Evolutionary conservation across 345 rosid genomes (phyloP), one percentile per base, ranked within the genome.

Genomic region (Eucalyptus victrix): DNA sequence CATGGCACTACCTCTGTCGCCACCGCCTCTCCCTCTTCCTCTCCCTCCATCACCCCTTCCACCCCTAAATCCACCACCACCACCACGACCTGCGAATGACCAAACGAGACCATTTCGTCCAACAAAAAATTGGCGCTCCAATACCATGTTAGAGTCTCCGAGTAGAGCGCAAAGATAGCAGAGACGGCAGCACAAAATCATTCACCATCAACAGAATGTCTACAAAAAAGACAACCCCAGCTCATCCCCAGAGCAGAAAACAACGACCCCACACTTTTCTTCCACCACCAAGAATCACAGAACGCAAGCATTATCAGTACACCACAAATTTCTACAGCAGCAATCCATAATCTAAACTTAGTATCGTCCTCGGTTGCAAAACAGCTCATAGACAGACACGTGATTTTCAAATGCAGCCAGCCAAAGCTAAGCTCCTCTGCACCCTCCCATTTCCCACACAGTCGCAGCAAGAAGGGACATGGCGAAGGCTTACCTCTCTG

Each of bases 1-100:
- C 90, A 88, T 90, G 24, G 87, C 93, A 89, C 95, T 87, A 16
- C 94, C 94, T 26, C 93, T 87, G 50, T 83, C 93, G 13, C 95
- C 93, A 19, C 88, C 26, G 44, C 94, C 88, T 1, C 96, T 92
- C 49, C 96, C 90, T 16, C 92, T 90, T 5, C 95, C 89, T 12
- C 94, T 88, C 45, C 94, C 94, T 53, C 95, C 93, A 44, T 91
- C 95, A 47, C 94, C 90, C 15, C 94, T 92, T 53, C 94, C 91
- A 21, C 95, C 93, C 54, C 93, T 89, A 90, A 89, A 87, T 21
- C 93, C 93, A 8, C 93, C 91, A 6, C 93, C 91, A 18, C 95
- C 93, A 4, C 96, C 94, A 56, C 96, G 92, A 89, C 88, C 44
- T 72, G 81, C 14, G 23, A 72, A 93, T 19, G 93, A 90, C 91